Base-by-base conservation (phyloP, 2,329 filamentous ascomycete species). In the Phyllosticta paracitricarpa region DNA sequence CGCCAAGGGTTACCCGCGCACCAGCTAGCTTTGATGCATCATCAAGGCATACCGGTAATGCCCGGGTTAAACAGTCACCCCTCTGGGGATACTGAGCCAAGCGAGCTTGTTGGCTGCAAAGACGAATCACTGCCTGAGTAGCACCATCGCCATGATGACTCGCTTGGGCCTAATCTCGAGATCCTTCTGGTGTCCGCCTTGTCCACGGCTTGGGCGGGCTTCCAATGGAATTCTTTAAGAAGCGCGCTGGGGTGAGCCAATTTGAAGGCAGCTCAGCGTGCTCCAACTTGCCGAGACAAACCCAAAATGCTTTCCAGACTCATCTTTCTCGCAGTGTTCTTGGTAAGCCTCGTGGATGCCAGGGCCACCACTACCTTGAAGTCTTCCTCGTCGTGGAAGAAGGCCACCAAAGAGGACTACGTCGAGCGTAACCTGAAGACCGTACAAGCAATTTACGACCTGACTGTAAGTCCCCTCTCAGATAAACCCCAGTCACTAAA, bases 381-480 rank as follows among this genome's bases (percentile, higher is more conserved):
- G 3, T 48, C 40, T n/a, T 17, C 14, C 3, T 48, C 40, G 5
- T 48, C 40, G 14, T 48, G 17, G 40, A 48, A 48, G n/a, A 17
- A 48, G 17, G 3, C 40, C 17, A n/a, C 14, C 40, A 48, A 57
- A 17, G 62, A 59, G 14, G 51, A 63, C 24, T 64, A 40, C 17
- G 53, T n/a, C 10, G 51, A 53, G 9, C 73, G 75, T 63, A 76
- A 77, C 63, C 66, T 73, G 63, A 65, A 70, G 52, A 76, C 74
- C 24, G 71, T 76, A 56, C 68, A 69, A 40, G 63, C 64, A 51
- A 75, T 77, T 62, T 77, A 77, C 68, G 73, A 75, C 64, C 68
- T 74, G 25, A 76, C 73, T 40, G 71, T 75, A 61, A 17, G 24
- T 48, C 28, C 28, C 28, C 28, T 30, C 28, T 30, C 28, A 30